Evolutionary conservation across 352 stramenopile genomes (phyloP).

Genomic region (Aphanomyces astaci): DNA sequence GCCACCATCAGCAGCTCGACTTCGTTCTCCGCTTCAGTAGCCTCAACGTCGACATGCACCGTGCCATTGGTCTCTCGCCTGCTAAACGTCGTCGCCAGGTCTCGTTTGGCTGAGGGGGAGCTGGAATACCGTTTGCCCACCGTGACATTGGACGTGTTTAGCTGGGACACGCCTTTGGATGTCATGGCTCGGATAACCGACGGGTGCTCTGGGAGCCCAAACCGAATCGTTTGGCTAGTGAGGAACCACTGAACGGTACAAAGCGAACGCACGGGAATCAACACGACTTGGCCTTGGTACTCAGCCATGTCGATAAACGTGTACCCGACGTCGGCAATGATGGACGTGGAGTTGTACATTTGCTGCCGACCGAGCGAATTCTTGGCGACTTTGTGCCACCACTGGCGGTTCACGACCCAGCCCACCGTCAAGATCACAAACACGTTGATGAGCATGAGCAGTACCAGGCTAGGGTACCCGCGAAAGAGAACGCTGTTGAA

Average conservation of each 20-base stretch:
- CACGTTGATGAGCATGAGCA: slow-evolving; percentile 7
- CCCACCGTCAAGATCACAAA: background rate
- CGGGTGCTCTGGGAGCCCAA: slow-evolving; percentile 13
- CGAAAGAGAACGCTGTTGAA: background rate
- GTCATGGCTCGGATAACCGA: background rate
- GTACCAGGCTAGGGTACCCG: background rate
- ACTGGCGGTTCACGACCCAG: background rate
- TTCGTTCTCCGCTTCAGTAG: too few relatives aligned
- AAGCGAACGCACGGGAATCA: too few relatives aligned
- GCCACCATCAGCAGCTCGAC: slow-evolving; percentile 7
- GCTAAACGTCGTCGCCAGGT: background rate
- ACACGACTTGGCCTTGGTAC: background rate
- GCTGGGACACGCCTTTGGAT: background rate
- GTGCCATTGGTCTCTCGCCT: background rate
- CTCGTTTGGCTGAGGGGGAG: too few relatives aligned
- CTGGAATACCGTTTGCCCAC: too few relatives aligned
- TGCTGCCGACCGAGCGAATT: slow-evolving; percentile 7
- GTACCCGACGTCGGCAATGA: background rate
- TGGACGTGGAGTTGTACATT: slow-evolving; percentile 20
- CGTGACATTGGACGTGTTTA: too few relatives aligned
- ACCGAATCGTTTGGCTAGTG: slow-evolving; percentile 2
- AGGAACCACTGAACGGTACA: slow-evolving; percentile 17
- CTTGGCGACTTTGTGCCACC: background rate
- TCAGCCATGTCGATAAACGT: background rate
- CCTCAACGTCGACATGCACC: background rate